Evolutionary conservation across 352 stramenopile species (phyloP).

Genomic region (Blastocystis sp.): DNA sequence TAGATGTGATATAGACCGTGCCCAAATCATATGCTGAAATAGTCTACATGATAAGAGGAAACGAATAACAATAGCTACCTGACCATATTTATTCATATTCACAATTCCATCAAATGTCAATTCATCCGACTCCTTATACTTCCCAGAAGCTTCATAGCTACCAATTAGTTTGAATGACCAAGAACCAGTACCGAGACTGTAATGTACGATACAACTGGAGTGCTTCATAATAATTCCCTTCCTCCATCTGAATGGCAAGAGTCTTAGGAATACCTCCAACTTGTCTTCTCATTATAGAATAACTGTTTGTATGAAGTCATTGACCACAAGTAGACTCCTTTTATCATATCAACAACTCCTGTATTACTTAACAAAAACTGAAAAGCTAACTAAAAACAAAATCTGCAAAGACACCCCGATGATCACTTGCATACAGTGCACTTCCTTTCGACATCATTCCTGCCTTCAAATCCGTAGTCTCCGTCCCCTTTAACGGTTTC

Average conservation of each 20-base stretch:
- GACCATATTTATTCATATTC: slow-evolving; percentile 71
- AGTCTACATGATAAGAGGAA: slow-evolving; percentile 72
- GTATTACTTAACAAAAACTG: not conserved
- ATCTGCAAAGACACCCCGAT: slow-evolving; percentile 73
- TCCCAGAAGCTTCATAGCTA: slow-evolving; percentile 73
- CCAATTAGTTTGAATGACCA: slow-evolving; percentile 47
- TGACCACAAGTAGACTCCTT: not conserved
- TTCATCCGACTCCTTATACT: slow-evolving; percentile 72
- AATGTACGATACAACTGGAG: slow-evolving; percentile 82
- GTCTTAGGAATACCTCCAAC: slow-evolving; percentile 72
- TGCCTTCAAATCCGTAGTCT: slow-evolving; percentile 69
- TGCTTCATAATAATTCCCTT: slow-evolving; percentile 77
- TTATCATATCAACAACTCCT: not conserved
- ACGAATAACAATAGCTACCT: slow-evolving; percentile 73
- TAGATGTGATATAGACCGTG: slow-evolving; percentile 7
- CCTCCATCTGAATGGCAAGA: slow-evolving; percentile 71
- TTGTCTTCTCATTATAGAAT: not conserved
- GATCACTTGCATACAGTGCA: slow-evolving; percentile 76
- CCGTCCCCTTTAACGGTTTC: slow-evolving; percentile 71
- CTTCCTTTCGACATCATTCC: slow-evolving; percentile 75
- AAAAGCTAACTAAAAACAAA: slow-evolving; percentile 64
- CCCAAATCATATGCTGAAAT: slow-evolving; percentile 72
- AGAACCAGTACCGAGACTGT: slow-evolving; percentile 67
- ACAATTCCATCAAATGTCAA: slow-evolving; percentile 72
- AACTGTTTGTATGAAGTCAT: not conserved